Conservation (phyloP, 2,329 filamentous ascomycete genomes). For the Microdochium trichocladiopsis region DNA sequence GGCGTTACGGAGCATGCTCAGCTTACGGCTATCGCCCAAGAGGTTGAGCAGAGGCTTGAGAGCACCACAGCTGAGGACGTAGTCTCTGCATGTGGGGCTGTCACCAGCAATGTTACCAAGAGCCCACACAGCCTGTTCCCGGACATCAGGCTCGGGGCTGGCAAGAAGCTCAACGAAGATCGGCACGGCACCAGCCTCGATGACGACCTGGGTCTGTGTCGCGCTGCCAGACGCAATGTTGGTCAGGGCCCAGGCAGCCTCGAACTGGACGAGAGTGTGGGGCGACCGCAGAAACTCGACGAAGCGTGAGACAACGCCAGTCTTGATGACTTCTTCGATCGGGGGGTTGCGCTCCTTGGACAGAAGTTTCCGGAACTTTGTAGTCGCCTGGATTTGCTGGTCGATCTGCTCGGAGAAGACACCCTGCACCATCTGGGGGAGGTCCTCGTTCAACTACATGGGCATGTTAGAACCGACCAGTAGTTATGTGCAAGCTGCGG, state of each 20-base stretch:
- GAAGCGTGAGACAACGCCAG: conserved; percentile 92
- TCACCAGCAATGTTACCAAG: conserved; percentile 98
- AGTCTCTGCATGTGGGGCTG: conserved; percentile 95
- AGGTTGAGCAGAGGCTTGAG: conserved; percentile 84
- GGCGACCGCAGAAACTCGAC: conserved; percentile 97
- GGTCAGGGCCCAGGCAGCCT: conserved; percentile 97
- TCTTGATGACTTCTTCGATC: conserved; percentile 99
- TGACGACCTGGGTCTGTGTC: conserved; percentile 96
- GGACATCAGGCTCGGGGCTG: conserved; percentile 94
- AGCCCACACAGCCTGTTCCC: conserved; percentile 98
- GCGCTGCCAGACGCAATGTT: conserved; percentile 98
- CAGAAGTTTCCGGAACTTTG: conserved; percentile 95
- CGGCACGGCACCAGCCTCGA: conserved; percentile 93
- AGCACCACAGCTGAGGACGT: conserved; percentile 85
- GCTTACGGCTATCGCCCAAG: conserved; percentile 93
- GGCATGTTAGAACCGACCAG: not conserved
- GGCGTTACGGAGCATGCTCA: conserved; percentile 98
- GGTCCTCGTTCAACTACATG: conserved; percentile 84
- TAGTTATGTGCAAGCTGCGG: no score
- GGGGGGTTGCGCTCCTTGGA: conserved; percentile 99
- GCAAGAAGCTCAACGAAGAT: conserved; percentile 96
- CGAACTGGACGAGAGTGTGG: conserved; percentile 96
- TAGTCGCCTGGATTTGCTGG: conserved; percentile 92
- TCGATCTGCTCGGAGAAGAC: conserved; percentile 99
- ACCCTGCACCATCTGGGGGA: conserved; percentile 94